Evolutionary conservation across 2,329 filamentous ascomycete species (phyloP), one percentile per base, ranked within the genome.

Genomic region (Pseudopyricularia javanii): DNA sequence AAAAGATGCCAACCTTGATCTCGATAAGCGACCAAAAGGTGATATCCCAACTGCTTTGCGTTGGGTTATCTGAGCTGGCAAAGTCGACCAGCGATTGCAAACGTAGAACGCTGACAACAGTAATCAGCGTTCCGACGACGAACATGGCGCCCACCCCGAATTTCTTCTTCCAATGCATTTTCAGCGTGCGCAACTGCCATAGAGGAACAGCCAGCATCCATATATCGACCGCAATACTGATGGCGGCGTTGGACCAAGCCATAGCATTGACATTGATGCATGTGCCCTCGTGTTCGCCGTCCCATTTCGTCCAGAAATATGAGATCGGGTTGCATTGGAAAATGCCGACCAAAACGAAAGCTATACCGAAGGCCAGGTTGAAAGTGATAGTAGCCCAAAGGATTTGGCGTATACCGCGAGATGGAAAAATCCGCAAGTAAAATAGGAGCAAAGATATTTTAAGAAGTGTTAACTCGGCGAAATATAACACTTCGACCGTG

Each of bases 241-340:
- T 62, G n/a, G 60, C 67, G 0, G 76, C 75, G 47, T 74, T 72
- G 43, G 71, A 65, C 70, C 72, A 78, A 0, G 64, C 69, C 3
- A 77, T 66, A 1, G 63, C 63, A 53, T 74, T 75, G 53, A 72
- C 62, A 49, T 75, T 63, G 40, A 45, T 22, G 54, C 78, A 81
- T 1, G 53, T 63, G 0, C 78, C 77, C 0, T 60, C n/a, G 34
- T 70, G 66, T 51, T 71, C 64, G 1, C 67, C 66, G 49, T 75
- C 70, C 74, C 76, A 80, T 8, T 65, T 63, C 0, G 62, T 64
- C 78, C 78, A 82, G 58, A 70, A 74, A 55, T 68, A 74, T 22
- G 59, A 63, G 20, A 80, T 64, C 0, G 76, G 77, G 2, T 59
- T 60, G 56, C 76, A 79, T 54, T 78, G 70, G 7, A 70, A 65